Conservation (phyloP, 2,329 filamentous ascomycete species). For the Neonectria hederae region DNA sequence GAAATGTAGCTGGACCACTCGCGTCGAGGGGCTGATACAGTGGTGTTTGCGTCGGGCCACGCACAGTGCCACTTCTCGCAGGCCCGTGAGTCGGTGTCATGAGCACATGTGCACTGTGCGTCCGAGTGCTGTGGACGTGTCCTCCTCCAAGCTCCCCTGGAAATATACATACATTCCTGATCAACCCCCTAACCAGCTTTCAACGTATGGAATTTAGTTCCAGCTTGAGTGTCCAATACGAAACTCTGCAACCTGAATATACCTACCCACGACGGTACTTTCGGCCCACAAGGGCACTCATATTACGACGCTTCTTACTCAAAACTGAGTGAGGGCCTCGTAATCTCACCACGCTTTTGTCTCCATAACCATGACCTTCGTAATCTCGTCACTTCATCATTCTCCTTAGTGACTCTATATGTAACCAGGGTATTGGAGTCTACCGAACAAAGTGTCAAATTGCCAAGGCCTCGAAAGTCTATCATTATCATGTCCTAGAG, state of each 20-base stretch:
- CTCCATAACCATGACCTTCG: not conserved
- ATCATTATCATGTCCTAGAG: not conserved
- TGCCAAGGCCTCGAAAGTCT: not conserved
- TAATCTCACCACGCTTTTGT: not conserved
- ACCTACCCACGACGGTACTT: not conserved
- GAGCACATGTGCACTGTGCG: slow-evolving; percentile 23
- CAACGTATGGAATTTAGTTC: not conserved
- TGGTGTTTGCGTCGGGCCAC: not conserved
- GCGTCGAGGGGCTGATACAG: slow-evolving; percentile 25
- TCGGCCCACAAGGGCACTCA: not conserved
- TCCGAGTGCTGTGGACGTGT: slow-evolving; percentile 1
- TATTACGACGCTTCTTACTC: not conserved
- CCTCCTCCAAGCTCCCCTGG: not conserved
- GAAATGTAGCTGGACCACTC: slow-evolving; percentile 10
- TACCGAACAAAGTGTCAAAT: not conserved
- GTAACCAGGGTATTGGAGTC: not conserved
- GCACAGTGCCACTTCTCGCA: slow-evolving; percentile 10
- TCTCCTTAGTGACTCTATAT: not conserved
- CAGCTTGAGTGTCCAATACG: not conserved
- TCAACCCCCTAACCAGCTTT: not conserved
- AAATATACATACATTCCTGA: not conserved
- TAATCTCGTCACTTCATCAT: not conserved
- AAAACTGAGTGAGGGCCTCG: not conserved
- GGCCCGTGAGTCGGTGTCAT: not conserved
- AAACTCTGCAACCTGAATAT: not conserved